Conservation (phyloP, 2,329 filamentous ascomycete species). For the Beauveria medogensis region DNA sequence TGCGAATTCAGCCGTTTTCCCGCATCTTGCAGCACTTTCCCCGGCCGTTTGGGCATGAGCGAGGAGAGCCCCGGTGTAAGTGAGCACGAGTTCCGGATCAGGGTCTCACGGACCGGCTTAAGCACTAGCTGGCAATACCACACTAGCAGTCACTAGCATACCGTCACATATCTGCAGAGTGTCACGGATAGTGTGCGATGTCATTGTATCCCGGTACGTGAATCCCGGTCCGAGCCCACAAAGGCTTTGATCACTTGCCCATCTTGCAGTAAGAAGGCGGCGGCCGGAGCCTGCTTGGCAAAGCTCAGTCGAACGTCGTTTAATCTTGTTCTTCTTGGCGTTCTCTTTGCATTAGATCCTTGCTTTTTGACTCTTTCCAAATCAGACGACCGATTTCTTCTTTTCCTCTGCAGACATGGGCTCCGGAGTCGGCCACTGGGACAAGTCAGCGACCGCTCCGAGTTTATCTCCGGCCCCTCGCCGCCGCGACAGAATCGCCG, state of each 20-base stretch:
- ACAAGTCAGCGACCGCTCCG: not conserved
- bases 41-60: not conserved
- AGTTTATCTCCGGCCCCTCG: not conserved
- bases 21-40: not conserved
- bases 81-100: not conserved
- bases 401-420: not conserved
- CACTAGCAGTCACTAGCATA: not conserved
- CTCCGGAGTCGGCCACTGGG: not conserved
- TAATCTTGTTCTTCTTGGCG: not conserved
- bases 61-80: slow-evolving; percentile 1
- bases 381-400: not conserved
- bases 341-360: not conserved
- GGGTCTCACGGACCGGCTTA: not conserved
- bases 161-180: rapidly evolving
- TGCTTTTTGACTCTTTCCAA: not conserved
- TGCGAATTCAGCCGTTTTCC: not conserved
- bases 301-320: not conserved
- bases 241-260: not conserved
- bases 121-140: not conserved
- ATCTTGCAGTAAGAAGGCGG: not conserved
- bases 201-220: not conserved
- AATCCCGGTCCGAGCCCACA: not conserved
- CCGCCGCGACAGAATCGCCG: no score
- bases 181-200: not conserved
- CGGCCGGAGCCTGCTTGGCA: not conserved